Evolutionary conservation across 345 rosid genomes (phyloP).

Genomic region (Dimocarpus longan): DNA sequence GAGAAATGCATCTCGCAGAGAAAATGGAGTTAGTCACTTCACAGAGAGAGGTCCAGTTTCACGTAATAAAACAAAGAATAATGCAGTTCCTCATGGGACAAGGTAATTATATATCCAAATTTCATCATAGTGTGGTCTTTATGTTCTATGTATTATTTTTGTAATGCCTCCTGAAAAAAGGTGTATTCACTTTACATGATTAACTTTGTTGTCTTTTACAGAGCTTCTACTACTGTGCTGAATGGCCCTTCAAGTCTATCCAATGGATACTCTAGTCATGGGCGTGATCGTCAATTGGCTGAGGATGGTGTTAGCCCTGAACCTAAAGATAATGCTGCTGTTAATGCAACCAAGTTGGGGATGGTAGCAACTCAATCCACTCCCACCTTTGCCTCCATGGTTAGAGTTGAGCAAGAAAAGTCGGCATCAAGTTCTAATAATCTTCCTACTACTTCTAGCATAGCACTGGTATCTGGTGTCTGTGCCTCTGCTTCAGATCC

Average conservation of each 20-base stretch:
- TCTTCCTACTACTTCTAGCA: constrained; percentile 20
- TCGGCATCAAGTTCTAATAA: constrained; percentile 26
- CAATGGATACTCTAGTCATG: constrained; percentile 42
- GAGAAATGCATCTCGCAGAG: constrained; percentile 58
- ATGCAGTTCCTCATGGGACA: constrained; percentile 31
- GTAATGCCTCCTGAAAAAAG: neutral
- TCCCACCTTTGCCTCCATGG: constrained; percentile 30
- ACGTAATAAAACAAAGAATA: constrained; percentile 47
- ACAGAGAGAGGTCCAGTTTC: constrained; percentile 39
- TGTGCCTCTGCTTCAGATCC: constrained; percentile 45
- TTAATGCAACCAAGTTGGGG: constrained; percentile 28
- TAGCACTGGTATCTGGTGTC: constrained; percentile 38
- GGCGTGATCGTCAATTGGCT: constrained; percentile 19
- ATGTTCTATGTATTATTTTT: neutral
- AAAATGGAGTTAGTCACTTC: constrained; percentile 48
- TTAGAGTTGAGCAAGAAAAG: constrained; percentile 39
- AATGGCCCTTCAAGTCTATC: constrained; percentile 43
- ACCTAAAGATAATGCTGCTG: constrained; percentile 26
- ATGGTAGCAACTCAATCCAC: constrained; percentile 13
- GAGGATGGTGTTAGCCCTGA: constrained; percentile 21
- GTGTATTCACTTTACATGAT: constrained; percentile 1
- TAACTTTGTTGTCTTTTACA: constrained; percentile 24
- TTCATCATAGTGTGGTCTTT: constrained; percentile 7
- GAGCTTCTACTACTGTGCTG: constrained; percentile 34
- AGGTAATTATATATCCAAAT: constrained; percentile 44